Conservation (phyloP, 352 stramenopile species). For the Globisporangium perplexum region DNA sequence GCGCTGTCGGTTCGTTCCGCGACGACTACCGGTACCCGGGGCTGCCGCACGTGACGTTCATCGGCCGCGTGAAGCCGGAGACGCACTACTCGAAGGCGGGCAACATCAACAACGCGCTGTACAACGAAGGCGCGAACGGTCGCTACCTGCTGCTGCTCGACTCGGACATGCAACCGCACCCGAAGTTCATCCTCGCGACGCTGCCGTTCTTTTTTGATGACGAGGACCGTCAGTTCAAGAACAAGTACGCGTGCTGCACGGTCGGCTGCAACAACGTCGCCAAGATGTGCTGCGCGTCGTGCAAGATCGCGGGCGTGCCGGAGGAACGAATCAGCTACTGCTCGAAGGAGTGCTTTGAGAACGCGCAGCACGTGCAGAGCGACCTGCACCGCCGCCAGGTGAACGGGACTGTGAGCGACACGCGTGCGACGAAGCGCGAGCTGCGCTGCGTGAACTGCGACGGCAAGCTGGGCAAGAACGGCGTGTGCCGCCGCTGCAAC, state of each 20-base stretch:
- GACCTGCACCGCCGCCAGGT: slow-evolving; percentile 78
- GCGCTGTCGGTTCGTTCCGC: slow-evolving; percentile 73
- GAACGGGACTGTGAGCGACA: slow-evolving; percentile 76
- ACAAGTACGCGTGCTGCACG: slow-evolving; percentile 77
- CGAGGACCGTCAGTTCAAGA: slow-evolving; percentile 45
- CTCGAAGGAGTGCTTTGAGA: slow-evolving; percentile 86
- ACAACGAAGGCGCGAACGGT: slow-evolving; percentile 81
- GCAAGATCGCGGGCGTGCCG: slow-evolving; percentile 78
- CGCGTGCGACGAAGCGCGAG: slow-evolving; percentile 58
- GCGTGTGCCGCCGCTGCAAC: slow-evolving; percentile 76
- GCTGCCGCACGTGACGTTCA: slow-evolving; percentile 68
- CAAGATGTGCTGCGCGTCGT: slow-evolving; percentile 83
- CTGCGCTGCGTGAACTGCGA: slow-evolving; percentile 71
- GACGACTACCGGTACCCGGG: slow-evolving; percentile 85
- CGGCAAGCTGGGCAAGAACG: slow-evolving; percentile 63
- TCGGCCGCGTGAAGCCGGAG: slow-evolving; percentile 72
- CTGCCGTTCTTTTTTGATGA: slow-evolving; percentile 87
- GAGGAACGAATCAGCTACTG: slow-evolving; percentile 83
- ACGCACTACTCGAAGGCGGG: slow-evolving; percentile 81
- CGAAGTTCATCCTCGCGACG: slow-evolving; percentile 77
- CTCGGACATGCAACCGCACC: slow-evolving; percentile 83
- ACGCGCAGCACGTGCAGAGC: slow-evolving; percentile 71
- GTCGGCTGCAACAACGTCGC: slow-evolving; percentile 73
- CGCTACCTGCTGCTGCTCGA: slow-evolving; percentile 79
- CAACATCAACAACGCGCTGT: slow-evolving; percentile 89